phyloP scores from a whole-genome alignment of 31 red algal species.

The Pterothamnion heteromorphum region DNA sequence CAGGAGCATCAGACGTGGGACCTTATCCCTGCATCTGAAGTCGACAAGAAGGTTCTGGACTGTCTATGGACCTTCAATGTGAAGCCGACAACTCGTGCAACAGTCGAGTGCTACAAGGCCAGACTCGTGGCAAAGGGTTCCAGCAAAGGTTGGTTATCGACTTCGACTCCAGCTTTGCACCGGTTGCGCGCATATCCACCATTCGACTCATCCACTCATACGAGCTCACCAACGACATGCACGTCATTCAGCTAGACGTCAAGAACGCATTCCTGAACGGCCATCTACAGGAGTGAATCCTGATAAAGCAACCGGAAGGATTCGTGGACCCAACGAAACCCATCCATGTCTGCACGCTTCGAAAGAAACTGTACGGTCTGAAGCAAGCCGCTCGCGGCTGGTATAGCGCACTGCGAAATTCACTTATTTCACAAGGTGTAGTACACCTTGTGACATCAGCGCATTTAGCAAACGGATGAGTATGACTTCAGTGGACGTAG shows the following conservation, averaged over 20 bases:
- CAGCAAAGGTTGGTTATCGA: not conserved
- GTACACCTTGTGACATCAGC: too few species aligned
- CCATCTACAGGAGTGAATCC: not conserved
- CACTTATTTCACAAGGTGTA: not conserved
- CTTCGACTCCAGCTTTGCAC: not conserved
- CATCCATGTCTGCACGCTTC: not conserved
- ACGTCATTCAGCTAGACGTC: conserved; percentile 36
- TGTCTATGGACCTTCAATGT: not conserved
- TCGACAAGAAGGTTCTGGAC: too few species aligned
- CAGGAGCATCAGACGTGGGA: conserved; percentile 22
- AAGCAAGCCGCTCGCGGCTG: not conserved
- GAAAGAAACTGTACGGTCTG: conserved; percentile 11
- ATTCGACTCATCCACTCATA: not conserved
- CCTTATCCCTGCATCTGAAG: not conserved
- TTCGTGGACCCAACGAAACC: not conserved
- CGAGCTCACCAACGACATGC: not conserved
- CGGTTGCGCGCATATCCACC: not conserved
- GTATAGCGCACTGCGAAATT: not conserved
- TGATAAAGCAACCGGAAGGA: not conserved
- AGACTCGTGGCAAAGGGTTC: not conserved
- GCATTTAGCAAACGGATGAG: not conserved
- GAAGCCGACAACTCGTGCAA: conserved; percentile 10
- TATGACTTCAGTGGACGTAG: not conserved
- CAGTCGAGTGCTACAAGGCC: not conserved
- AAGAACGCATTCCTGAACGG: conserved; percentile 50